Evolutionary conservation across 2,329 filamentous ascomycete species (phyloP), one percentile per base, ranked within the genome.

Genomic region (Chaetomiaceae sp.): DNA sequence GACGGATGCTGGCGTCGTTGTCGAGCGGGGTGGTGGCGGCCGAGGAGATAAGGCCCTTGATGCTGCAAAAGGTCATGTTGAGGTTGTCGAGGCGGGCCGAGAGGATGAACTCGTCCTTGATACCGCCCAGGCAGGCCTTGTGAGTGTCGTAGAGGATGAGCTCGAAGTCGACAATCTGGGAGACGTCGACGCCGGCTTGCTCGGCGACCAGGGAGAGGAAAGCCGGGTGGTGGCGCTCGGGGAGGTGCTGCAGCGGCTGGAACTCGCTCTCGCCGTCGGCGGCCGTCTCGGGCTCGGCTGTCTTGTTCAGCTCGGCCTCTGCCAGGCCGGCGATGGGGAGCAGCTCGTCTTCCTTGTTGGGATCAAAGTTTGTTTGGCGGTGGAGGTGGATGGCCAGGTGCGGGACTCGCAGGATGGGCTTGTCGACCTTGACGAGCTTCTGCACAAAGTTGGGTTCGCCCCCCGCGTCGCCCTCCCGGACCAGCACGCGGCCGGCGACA

Each of bases 71-170:
- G 9, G 92, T 95, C 88, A 95, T 96, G 71, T 89, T 88, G 14
- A 96, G 77, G 70, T 99, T 99, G 73, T 99, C 93, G 49, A 99
- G 79, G 40, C 93, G 85, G n/a, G 91, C 83, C 3, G 92, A 96
- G 73, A 92, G 96, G 72, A 99, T 88, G 66, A 99, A 87, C 70
- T 99, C 93, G 64, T 96, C 86, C 67, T 88, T 86, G 59, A 99
- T 72, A 31, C 93, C 93, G 53, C 93, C 93, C 14, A 99, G 79
- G 65, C 84, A 88, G 1, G 91, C 82, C 65, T 92, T 87, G 65
- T 99, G 93, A 9, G 90, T 95, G 68, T 99, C 93, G 70, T 95
- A 99, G 37, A 99, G 83, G n/a, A 96, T 82, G 62, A 96, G 81
- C 72, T 99, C 93, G 62, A 99, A 99, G 70, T 99, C 93, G 43